Percentiles rank a stretch among this genome's conserved stretches.
Evolutionary conservation across 163 green algal genomes (phyloP).

Genomic region (Coccomyxa subellipsoidea): DNA sequence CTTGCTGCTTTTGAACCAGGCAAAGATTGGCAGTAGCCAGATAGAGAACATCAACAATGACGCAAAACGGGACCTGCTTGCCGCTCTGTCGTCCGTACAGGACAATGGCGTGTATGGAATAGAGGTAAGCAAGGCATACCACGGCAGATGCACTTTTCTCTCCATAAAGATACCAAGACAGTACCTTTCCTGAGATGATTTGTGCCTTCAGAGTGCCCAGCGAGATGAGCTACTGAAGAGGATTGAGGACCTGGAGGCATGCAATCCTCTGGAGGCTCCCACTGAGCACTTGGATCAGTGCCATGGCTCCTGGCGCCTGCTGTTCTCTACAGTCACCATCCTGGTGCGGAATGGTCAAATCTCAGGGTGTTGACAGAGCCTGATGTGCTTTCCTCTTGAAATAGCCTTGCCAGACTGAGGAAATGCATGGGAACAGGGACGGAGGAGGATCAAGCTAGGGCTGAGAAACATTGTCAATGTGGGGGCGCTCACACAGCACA

Average conservation of each 20-base stretch:
- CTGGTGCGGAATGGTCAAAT: slow-evolving; percentile 29
- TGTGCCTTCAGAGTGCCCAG: slow-evolving; percentile 21
- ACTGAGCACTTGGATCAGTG: slow-evolving; percentile 44
- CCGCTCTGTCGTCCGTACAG: not conserved
- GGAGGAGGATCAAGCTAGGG: slow-evolving; percentile 76
- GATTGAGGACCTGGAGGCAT: slow-evolving; percentile 48
- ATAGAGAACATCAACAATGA: not conserved
- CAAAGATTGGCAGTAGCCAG: not conserved
- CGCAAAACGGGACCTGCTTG: not conserved
- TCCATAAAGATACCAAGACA: too few species aligned
- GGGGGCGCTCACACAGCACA: slow-evolving; percentile 64
- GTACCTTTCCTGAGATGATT: too few species aligned
- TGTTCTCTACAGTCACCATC: slow-evolving; percentile 81
- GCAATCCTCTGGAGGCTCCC: slow-evolving; percentile 41
- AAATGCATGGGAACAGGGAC: slow-evolving; percentile 36
- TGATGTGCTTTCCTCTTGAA: not conserved
- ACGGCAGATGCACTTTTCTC: not conserved
- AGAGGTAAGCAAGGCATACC: not conserved
- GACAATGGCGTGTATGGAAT: not conserved
- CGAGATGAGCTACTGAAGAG: slow-evolving; percentile 39
- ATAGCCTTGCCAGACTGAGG: not conserved
- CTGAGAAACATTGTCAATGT: slow-evolving; percentile 73
- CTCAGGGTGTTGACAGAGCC: not conserved
- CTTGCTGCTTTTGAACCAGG: too few species aligned
- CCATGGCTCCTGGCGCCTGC: slow-evolving; percentile 60